Percentiles rank a stretch among this genome's conserved stretches.
Evolutionary conservation across 352 stramenopile genomes (phyloP).

Genomic region (Pythium aristosporum): DNA sequence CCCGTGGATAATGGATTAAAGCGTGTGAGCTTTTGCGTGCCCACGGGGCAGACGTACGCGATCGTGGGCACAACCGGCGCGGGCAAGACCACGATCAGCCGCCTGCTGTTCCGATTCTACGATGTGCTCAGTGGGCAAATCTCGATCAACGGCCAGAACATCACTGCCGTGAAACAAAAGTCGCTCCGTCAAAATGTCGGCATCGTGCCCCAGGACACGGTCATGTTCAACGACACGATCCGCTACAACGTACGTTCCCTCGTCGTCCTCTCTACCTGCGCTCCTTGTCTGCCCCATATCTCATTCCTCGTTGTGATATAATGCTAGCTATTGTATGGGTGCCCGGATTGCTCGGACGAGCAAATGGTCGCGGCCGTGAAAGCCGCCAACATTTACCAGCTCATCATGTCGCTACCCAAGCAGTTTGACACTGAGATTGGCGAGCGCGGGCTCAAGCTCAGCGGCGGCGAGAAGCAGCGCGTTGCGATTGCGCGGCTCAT

Average conservation of each 20-base stretch:
- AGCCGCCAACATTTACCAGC: slow-evolving; percentile 91
- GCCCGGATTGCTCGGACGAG: slow-evolving; percentile 81
- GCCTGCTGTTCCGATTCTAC: slow-evolving; percentile 96
- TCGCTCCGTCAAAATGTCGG: slow-evolving; percentile 90
- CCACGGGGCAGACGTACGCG: slow-evolving; percentile 86
- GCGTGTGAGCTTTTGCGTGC: slow-evolving; percentile 65
- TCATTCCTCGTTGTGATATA: too few species aligned
- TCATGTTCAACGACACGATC: slow-evolving; percentile 98
- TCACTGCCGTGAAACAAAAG: slow-evolving; percentile 82
- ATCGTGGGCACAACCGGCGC: slow-evolving; percentile 92
- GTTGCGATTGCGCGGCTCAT: slow-evolving; percentile 79
- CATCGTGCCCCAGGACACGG: slow-evolving; percentile 95
- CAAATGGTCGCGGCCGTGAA: slow-evolving; percentile 90
- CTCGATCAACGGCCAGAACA: slow-evolving; percentile 90
- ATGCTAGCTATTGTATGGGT: slow-evolving; percentile 89
- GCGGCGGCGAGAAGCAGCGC: slow-evolving; percentile 80
- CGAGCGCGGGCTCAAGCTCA: slow-evolving; percentile 77
- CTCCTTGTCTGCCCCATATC: too few species aligned
- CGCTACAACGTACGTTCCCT: slow-evolving; percentile 89
- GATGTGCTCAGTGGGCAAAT: slow-evolving; percentile 85
- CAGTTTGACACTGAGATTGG: slow-evolving; percentile 90
- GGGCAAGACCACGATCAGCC: slow-evolving; percentile 94
- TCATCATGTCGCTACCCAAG: slow-evolving; percentile 92
- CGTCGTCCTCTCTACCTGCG: too few species aligned
- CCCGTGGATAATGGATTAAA: slow-evolving; percentile 85